Base-by-base conservation (phyloP, 2,329 filamentous ascomycete species). In the Domatiomyces globalis region DNA sequence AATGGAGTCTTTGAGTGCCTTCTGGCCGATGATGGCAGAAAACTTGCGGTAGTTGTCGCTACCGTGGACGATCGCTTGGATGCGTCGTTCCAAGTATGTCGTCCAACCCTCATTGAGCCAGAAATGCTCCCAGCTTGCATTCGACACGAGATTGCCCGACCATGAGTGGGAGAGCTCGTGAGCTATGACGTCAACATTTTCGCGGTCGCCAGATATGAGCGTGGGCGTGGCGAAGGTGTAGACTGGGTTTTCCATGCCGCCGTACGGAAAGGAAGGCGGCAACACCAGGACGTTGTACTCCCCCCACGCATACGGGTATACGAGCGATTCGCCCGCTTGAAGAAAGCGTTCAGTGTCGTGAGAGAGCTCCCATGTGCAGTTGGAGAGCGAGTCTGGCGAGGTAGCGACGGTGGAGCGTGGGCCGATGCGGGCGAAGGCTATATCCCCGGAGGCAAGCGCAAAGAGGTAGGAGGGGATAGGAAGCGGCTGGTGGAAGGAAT, bases 151-250 rank as follows among this genome's bases (percentile, higher is more conserved):
- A 61, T 95, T 95, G 22, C 89, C 90, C 54, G 85, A 92, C 88
- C 89, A 95, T 61, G 84, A 80, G 62, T 84, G 80, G 5, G 76
- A 71, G 45, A 84, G 70, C 62, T 86, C 89, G 66, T 95, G 92
- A 1, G 92, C 92, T 67, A 98, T 94, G 18, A 96, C 90, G 65
- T 96, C 90, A 18, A 96, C 80, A 60, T 96, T 96, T 64, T 95
- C 84, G 44, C 84, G 78, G 62, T 90, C 85, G 63, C 90, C 90
- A 52, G 85, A 92, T 63, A 98, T 88, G 60, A 96, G 84, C 36
- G 88, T 94, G 1, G 90, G 90, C 1, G 92, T 96, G 1, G 89
- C 90, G 66, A 94, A 96, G 0, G 92, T 96, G 70, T 85, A 95
- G 49, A 95, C 81, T 0, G 89, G 89, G 65, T 95, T 95, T 67